Percentiles rank a stretch among this genome's conserved stretches.
Evolutionary conservation across 495 filamentous ascomycete genomes (phyloP).

Genomic region (Annulohypoxylon nitens): DNA sequence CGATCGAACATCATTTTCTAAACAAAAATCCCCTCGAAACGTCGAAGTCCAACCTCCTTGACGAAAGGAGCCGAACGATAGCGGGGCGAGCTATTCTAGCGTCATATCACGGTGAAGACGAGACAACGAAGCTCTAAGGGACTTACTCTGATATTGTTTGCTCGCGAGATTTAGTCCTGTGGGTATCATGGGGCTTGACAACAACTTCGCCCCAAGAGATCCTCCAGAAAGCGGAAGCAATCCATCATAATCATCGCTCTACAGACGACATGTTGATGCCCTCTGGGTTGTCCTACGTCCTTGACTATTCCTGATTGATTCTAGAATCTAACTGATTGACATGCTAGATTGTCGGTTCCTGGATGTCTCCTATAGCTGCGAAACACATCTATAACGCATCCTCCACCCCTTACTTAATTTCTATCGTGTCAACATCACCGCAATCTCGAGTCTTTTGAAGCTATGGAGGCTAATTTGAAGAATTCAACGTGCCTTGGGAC

Average conservation of each 20-base stretch:
- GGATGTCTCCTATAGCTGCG: background rate
- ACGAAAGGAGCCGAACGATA: background rate
- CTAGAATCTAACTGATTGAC: background rate
- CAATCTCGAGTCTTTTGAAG: background rate
- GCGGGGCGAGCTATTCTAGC: background rate
- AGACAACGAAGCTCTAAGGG: background rate
- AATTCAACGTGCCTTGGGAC: conserved; percentile 10
- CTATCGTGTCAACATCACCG: background rate
- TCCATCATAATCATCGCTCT: background rate
- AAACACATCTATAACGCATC: background rate
- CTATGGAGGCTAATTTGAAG: background rate
- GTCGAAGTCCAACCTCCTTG: background rate
- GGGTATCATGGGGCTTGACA: background rate
- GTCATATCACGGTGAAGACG: background rate
- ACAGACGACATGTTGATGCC: background rate
- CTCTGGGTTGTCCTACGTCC: background rate
- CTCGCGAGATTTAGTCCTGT: background rate
- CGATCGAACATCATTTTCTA: conserved; percentile 3
- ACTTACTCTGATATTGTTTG: background rate
- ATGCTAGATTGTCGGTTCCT: background rate
- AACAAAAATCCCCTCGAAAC: background rate
- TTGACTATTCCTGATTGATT: background rate
- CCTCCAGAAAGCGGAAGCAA: background rate
- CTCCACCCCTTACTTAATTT: background rate
- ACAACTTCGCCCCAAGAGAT: background rate